Base-by-base conservation (phyloP, 495 filamentous ascomycete species). In the Jackrogersella minutella region DNA sequence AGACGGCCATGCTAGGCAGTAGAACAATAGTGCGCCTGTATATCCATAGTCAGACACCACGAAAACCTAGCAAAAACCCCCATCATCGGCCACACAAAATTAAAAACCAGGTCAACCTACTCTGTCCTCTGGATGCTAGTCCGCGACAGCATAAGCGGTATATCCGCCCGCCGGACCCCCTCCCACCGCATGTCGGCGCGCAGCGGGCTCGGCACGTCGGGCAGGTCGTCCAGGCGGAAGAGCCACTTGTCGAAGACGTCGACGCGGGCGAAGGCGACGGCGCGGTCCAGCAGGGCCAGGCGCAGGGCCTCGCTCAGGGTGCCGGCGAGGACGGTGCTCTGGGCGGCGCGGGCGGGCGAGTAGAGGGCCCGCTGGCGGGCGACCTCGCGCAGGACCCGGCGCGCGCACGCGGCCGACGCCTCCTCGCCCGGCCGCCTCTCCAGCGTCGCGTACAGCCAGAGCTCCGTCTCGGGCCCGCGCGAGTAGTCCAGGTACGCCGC, bases 401-500 rank as follows among this genome's bases (percentile, higher is more conserved):
- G 44, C 40, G 63, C 66, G 30, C 54, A 62, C 0, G 34, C 47
- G 0, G 55, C 58, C 4, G 49, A 39, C 21, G 28, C 30, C 7
- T 33, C 63, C 5, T 21, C 26, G 13, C 31, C 7, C n/a, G 46
- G 37, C 5, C 62, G 8, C 1, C 21, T 10, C n/a, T 33, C 30
- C 43, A 85, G 65, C 16, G 84, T 86, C 26, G 77, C 81, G 63
- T 85, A 90, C 3, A 90, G 22, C 80, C 84, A 83, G 11, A 86
- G 76, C 64, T 90, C 82, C 16, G 88, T 90, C 63, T 90, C 85
- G 0, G 83, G 83, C 5, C 78, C 81, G 8, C 79, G 71, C 30
- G 80, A 79, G 22, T 88, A 76, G 72, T 91, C 86, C 13, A 88
- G 75, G 61, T 82, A 84, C 1, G 84, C 86, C 16, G 85, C 84